These are phyloP conservation scores for Pleurostoma richardsiae DNA, from an alignment of 2,329 filamentous ascomycete genomes.

Conservation along the genomic window DNA sequence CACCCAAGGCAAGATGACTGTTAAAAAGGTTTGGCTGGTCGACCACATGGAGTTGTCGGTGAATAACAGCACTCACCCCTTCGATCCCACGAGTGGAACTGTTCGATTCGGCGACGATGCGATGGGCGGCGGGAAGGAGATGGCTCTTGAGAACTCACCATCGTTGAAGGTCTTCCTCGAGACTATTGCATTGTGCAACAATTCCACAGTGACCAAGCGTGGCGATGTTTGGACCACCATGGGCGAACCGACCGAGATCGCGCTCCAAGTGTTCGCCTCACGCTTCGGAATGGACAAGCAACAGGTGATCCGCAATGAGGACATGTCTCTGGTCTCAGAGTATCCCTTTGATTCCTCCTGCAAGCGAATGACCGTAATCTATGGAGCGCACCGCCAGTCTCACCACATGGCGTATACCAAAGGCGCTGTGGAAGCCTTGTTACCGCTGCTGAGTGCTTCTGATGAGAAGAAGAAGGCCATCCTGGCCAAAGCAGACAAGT, in stretches of 20 bases:
- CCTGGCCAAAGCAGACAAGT: constrained; percentile 42
- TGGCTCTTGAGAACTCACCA: constrained; percentile 17
- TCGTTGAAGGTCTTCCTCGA: constrained; percentile 43
- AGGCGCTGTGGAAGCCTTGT: constrained; percentile 52
- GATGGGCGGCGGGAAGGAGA: constrained; percentile 15
- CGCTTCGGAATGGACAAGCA: constrained; percentile 54
- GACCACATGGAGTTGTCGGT: constrained; percentile 48
- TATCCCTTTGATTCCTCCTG: constrained; percentile 69
- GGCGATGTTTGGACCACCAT: constrained; percentile 53
- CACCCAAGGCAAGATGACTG: constrained; percentile 63
- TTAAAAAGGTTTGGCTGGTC: constrained; percentile 56
- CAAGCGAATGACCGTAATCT: constrained; percentile 72
- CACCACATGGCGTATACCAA: constrained; percentile 47
- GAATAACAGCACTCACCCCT: constrained; percentile 50
- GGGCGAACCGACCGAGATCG: constrained; percentile 69
- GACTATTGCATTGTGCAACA: constrained; percentile 59
- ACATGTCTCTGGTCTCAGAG: constrained; percentile 51
- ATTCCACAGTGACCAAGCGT: constrained; percentile 42
- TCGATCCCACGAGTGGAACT: constrained; percentile 54
- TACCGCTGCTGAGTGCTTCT: constrained; percentile 44
- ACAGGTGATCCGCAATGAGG: constrained; percentile 27
- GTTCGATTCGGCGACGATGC: constrained; percentile 35
- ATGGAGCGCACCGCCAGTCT: constrained; percentile 30
- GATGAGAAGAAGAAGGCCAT: constrained; percentile 41
- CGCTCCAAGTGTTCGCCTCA: constrained; percentile 68